A percentile compares a stretch with the other conserved stretches of the same genome.
Evolutionary conservation across 2,329 filamentous ascomycete genomes (phyloP).

Genomic region (Ophiostoma sp.): DNA sequence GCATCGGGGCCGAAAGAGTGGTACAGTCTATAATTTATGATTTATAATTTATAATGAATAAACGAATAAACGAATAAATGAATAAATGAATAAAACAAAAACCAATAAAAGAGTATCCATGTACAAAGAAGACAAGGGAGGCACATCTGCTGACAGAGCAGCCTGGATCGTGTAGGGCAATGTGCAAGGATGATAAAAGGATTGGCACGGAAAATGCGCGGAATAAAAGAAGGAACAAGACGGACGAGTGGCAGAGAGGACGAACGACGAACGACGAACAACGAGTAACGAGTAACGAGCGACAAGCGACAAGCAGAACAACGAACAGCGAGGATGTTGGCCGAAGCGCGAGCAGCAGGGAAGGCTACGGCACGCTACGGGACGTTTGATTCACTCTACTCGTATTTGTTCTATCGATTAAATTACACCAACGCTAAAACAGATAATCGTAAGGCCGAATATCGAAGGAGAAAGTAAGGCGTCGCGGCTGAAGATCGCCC

Average conservation of each 20-base stretch:
- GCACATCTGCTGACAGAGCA: too few species aligned
- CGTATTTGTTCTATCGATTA: background rate
- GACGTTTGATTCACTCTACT: background rate
- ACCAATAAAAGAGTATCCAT: background rate
- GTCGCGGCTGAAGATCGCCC: background rate
- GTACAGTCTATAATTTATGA: background rate
- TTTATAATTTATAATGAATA: background rate
- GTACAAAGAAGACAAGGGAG: too few species aligned
- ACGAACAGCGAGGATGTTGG: constrained; percentile 5
- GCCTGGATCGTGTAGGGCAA: background rate
- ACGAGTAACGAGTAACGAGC: too few species aligned
- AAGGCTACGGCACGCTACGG: constrained; percentile 8
- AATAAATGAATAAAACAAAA: background rate
- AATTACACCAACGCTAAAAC: background rate
- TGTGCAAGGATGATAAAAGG: background rate
- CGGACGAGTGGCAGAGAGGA: too few species aligned
- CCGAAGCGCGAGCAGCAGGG: constrained; percentile 11
- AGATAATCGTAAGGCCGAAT: background rate
- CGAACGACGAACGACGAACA: too few species aligned
- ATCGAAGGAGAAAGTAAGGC: background rate
- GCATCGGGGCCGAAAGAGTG: background rate
- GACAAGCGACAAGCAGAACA: background rate
- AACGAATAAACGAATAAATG: background rate
- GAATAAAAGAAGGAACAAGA: too few species aligned
- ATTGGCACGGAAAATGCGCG: too few species aligned